phyloP scores from a whole-genome alignment of 192 early-diverging fungal genomes.

The Coemansia sp. region DNA sequence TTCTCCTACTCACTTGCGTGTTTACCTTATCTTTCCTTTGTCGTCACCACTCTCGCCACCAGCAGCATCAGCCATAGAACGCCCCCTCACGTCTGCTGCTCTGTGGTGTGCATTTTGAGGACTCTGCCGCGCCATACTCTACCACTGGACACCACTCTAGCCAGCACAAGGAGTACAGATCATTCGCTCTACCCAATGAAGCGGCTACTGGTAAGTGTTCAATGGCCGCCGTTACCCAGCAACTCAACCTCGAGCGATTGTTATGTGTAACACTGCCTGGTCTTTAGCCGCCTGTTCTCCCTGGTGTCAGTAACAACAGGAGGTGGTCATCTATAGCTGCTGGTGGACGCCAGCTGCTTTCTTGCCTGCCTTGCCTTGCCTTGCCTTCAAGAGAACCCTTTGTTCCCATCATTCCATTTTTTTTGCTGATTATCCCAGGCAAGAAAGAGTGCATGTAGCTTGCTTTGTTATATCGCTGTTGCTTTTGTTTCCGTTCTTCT shows the following conservation, averaged over 20 bases:
- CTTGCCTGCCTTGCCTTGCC: too few species aligned
- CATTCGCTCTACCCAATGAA: conserved; percentile 9
- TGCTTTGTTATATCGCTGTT: neutral
- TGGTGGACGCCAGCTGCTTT: too few species aligned
- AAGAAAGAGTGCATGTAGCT: conserved; percentile 1
- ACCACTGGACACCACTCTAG: neutral
- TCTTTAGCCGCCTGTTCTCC: neutral
- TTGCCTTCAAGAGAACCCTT: neutral
- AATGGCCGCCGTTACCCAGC: neutral
- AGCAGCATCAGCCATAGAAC: neutral
- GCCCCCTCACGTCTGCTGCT: neutral
- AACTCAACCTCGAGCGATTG: neutral
- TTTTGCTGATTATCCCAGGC: neutral
- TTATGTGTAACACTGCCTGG: neutral
- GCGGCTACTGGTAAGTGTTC: conserved; percentile 25
- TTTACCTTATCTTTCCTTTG: neutral
- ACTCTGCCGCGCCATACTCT: too few species aligned
- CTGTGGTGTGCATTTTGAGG: too few species aligned
- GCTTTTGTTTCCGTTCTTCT: neutral
- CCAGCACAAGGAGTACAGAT: neutral
- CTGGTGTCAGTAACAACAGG: neutral
- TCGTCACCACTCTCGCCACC: neutral
- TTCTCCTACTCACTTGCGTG: neutral
- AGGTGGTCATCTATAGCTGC: too few species aligned
- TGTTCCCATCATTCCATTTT: neutral